Base-by-base conservation (phyloP, 495 filamentous ascomycete species). In the Pyronema domesticum region DNA sequence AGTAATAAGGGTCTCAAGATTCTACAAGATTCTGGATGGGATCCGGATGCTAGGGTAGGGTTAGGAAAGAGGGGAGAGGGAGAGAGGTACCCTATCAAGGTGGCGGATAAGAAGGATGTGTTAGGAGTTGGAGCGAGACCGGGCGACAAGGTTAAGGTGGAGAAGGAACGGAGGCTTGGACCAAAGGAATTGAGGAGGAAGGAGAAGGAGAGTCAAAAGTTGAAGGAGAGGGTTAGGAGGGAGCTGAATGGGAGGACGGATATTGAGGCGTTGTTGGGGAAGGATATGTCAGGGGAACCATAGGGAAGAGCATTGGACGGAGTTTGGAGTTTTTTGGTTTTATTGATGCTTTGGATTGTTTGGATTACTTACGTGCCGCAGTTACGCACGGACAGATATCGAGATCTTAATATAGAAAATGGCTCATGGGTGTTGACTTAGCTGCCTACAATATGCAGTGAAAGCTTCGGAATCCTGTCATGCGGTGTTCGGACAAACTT, bases 1-100 rank as follows among this genome's bases (percentile, higher is more conserved):
- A 74, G 73, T 2, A 76, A 83, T 37, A 78, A 79, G 66, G 89
- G 89, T 0, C 72, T 96, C 7, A 73, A 75, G 53, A 80, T 85
- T 48, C 77, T 96, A 3, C 74, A 80, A 34, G 73, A 79, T 0
- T 80, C 86, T 58, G 89, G 89, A 37, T 96, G 86, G 84, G 85
- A 95, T 65, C 87, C 85, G 0, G 88, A 96, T 68, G 74, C 77
- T 37, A 69, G 86, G 18, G 60, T 69, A 6, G 89, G 89, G 0
- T 73, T 96, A 0, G 89, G 89, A 0, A 73, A 73, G 15, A 57
- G 65, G 0, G 80, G 83, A 1, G 77, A 89, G 63, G 89, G 89
- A 3, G 82, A 85, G 33, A 71, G 77, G 47, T 79, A 76, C 57
- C 89, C 89, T 0, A 67, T 95, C 56, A 89, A 88, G 60, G 69